These are phyloP conservation scores for Vararia minispora DNA, from an alignment of 768 basidiomycete genomes.

Conservation along the genomic window DNA sequence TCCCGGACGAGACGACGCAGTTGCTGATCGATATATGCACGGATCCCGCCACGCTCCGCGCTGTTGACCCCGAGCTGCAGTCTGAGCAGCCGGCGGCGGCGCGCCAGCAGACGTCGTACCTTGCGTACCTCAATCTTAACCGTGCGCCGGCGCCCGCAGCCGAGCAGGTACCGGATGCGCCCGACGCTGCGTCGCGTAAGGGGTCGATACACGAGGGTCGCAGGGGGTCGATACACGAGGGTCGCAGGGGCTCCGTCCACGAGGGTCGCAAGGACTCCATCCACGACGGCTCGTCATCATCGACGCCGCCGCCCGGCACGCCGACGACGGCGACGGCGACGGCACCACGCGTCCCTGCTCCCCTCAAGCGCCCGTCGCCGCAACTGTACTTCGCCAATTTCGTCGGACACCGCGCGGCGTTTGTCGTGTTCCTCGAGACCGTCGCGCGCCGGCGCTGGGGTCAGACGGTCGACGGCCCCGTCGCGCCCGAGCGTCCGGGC, in stretches of 20 bases:
- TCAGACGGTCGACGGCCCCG: slow-evolving; percentile 43
- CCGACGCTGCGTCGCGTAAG: slow-evolving; percentile 9
- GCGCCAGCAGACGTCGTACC: slow-evolving; percentile 40
- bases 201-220: background rate
- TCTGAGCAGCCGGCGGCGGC: slow-evolving; percentile 16
- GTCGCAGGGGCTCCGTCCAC: slow-evolving; percentile 6
- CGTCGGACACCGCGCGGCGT: slow-evolving; percentile 76
- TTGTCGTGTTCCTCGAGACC: slow-evolving; percentile 81
- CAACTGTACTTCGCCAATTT: slow-evolving; percentile 89
- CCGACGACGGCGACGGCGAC: slow-evolving; percentile 11
- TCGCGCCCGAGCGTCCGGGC: slow-evolving; percentile 10
- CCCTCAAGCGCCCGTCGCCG: slow-evolving; percentile 60
- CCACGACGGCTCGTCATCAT: slow-evolving; percentile 21
- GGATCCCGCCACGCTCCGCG: slow-evolving; percentile 35
- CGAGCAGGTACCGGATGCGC: slow-evolving; percentile 21
- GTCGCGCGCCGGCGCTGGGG: slow-evolving; percentile 75
- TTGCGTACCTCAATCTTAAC: slow-evolving; percentile 72
- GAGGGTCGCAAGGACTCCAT: slow-evolving; percentile 28
- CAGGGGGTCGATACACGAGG: background rate
- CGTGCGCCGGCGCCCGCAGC: slow-evolving; percentile 31
- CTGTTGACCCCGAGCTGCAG: slow-evolving; percentile 26
- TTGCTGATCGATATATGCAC: slow-evolving; percentile 90
- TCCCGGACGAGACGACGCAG: slow-evolving; percentile 84
- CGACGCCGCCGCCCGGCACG: slow-evolving; percentile 19
- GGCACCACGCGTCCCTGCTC: slow-evolving; percentile 16